Evolutionary conservation across 2,329 filamentous ascomycete genomes (phyloP).

Genomic region (Lasiodiplodia theobromae): DNA sequence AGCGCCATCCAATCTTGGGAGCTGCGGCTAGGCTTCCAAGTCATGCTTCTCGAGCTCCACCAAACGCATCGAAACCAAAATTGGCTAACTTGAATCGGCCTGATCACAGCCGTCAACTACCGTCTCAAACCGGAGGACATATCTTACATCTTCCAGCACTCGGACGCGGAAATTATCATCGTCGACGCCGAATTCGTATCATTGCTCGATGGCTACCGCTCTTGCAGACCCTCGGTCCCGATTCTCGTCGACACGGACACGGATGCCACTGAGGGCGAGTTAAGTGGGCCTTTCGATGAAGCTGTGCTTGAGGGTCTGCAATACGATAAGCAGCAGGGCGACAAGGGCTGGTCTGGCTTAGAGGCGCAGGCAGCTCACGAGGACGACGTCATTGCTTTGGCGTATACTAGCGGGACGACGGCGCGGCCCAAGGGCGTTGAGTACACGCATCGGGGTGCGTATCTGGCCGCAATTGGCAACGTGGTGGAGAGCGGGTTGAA

Average conservation of each 20-base stretch:
- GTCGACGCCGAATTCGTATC: conserved; percentile 81
- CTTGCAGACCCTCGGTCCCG: conserved; percentile 67
- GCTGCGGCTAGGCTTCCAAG: too few species aligned
- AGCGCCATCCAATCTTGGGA: not conserved
- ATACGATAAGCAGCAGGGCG: conserved; percentile 71
- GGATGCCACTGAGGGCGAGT: conserved; percentile 75
- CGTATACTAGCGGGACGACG: conserved; percentile 94
- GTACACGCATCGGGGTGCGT: conserved; percentile 86
- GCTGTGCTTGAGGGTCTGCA: conserved; percentile 81
- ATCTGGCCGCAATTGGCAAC: conserved; percentile 84
- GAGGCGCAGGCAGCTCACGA: conserved; percentile 75
- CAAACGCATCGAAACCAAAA: not conserved
- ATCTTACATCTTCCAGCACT: conserved; percentile 86
- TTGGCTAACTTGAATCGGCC: not conserved
- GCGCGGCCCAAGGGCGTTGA: conserved; percentile 91
- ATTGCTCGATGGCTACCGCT: conserved; percentile 72
- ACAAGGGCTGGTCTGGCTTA: conserved; percentile 78
- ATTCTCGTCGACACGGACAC: conserved; percentile 86
- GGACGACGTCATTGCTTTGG: conserved; percentile 82
- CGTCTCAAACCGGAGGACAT: conserved; percentile 84
- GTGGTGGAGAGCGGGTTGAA: conserved; percentile 89
- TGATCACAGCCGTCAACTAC: conserved; percentile 67
- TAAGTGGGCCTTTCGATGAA: conserved; percentile 81
- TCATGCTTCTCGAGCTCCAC: not conserved
- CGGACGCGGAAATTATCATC: conserved; percentile 85